A percentile compares a stretch with the other conserved stretches of the same genome.
Evolutionary conservation across 768 basidiomycete species (phyloP).

Genomic region (Mycena pura): DNA sequence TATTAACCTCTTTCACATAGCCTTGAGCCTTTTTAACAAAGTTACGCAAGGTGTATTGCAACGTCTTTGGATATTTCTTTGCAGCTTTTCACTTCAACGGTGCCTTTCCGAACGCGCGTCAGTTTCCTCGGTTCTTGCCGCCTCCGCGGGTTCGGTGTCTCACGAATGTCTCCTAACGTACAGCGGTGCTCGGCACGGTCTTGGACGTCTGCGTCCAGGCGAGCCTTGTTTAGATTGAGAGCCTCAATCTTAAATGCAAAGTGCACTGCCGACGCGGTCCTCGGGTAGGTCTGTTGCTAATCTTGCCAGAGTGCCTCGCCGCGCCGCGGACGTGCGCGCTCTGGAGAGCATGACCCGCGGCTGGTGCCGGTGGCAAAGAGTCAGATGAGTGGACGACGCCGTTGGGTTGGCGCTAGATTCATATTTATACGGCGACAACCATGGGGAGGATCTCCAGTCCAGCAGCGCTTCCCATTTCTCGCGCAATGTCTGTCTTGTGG

Average conservation of each 20-base stretch:
- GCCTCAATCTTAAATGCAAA: not conserved
- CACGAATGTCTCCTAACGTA: conserved; percentile 18
- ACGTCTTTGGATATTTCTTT: not conserved
- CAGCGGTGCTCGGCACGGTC: not conserved
- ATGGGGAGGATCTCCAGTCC: not conserved
- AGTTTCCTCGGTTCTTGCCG: conserved; percentile 10
- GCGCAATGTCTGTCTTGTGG: not conserved
- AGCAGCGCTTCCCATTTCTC: not conserved
- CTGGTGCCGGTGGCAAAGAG: conserved; percentile 14
- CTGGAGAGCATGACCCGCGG: not conserved
- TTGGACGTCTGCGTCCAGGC: conserved; percentile 1
- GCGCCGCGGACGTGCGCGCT: conserved; percentile 16
- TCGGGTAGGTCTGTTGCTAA: not conserved
- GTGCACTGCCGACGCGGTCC: not conserved
- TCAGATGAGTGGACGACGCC: too few species aligned
- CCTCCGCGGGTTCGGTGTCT: not conserved
- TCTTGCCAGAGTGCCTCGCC: conserved; percentile 1
- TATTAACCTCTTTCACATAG: not conserved
- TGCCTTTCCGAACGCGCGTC: not conserved
- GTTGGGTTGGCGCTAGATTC: too few species aligned
- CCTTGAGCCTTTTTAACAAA: not conserved
- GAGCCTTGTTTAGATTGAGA: not conserved
- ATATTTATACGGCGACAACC: conserved; percentile 9
- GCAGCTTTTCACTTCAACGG: too few species aligned
- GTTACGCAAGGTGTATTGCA: not conserved